Base-by-base conservation (phyloP, 257 asterid species). In the Penstemon barbatus region DNA sequence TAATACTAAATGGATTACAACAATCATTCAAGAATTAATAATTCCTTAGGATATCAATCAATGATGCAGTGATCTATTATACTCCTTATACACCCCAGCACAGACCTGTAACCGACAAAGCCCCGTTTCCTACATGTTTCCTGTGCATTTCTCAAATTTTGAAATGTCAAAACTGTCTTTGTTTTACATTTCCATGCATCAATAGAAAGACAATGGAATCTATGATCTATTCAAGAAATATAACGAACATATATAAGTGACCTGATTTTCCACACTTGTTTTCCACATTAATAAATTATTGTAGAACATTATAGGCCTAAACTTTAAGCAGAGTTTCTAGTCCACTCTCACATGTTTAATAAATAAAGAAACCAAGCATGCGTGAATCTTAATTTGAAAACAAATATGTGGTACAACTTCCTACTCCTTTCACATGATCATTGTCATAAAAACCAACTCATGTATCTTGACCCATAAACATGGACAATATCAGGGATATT, bases 101-200 rank as follows among this genome's bases (percentile, higher is more conserved):
- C 33, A 25, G 33, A 25, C 33, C 33, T 25, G 33, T 25, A 25
- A 25, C 33, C 33, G 33, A 25, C 33, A 25, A 25, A 25, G 33
- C 33, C 33, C 33, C 33, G 33, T 25, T 25, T 25, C 33, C 33
- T 25, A 25, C 33, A 25, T 25, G 33, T 25, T 25, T 25, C 33
- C 33, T 25, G 33, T 0, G 7, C 43, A 54, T 36, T 4, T 5
- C 9, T 42, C 41, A 44, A 25, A 45, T 25, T 46, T 44, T 36
- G 59, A 68, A 68, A 68, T 57, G 56, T 68, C 66, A 13, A 57
- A 41, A 44, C 5, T 68, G 37, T 66, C 56, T 48, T 9, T 33
- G 44, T 52, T 49, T 66, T 52, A 7, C 43, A 33, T 56, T 68
- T 9, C 65, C 54, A 10, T 43, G 9, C 56, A 43, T 5, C 12